A percentile compares a stretch with the other conserved stretches of the same genome.
phyloP scores from a whole-genome alignment of 169 alveolate genomes.

The Plasmodium knowlesi region DNA sequence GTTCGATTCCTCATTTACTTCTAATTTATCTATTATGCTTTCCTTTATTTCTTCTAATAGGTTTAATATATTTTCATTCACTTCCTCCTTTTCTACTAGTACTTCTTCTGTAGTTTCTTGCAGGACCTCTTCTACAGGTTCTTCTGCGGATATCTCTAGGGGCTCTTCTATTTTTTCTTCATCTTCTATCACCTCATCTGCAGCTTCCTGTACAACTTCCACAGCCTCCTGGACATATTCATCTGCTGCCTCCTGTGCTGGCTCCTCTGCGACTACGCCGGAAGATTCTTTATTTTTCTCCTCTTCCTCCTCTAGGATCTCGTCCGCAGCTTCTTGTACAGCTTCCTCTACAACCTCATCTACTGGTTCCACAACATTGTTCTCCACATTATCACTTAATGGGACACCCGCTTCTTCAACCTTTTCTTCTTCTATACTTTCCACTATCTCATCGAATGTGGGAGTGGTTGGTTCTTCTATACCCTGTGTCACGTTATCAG shows the following conservation, averaged over 20 bases:
- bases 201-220: not conserved
- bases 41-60: conserved; percentile 5
- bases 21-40: not conserved
- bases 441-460: not conserved
- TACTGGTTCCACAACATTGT: not conserved
- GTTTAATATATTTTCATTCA: not conserved
- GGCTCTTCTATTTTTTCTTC: not conserved
- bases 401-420: too few species aligned
- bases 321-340: not conserved
- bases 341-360: conserved; percentile 9
- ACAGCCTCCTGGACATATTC: not conserved
- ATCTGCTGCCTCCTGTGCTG: not conserved
- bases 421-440: too few species aligned
- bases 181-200: not conserved
- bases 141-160: not conserved
- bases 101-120: not conserved
- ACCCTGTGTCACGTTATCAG: not conserved
- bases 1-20: not conserved
- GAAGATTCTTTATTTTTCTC: not conserved
- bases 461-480: not conserved
- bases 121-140: not conserved
- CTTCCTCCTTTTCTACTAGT: not conserved
- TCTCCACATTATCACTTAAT: not conserved
- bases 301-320: not conserved
- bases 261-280: not conserved